phyloP scores from a whole-genome alignment of 2,329 filamentous ascomycete species.

The Ciborinia camelliae region DNA sequence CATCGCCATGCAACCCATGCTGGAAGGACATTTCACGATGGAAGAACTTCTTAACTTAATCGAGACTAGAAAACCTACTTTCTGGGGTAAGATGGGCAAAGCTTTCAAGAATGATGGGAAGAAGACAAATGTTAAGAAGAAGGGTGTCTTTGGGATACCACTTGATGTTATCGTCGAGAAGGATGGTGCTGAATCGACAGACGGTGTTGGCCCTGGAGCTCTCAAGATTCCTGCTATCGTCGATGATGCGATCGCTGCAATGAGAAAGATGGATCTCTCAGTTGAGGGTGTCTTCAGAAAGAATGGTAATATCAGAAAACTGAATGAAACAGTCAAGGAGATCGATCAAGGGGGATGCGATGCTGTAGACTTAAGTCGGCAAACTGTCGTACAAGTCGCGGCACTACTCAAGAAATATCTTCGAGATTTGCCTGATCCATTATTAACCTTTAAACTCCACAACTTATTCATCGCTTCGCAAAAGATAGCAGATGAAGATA shows the following conservation, averaged over 20 bases:
- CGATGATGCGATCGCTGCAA: slow-evolving; percentile 90
- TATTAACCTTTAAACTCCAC: slow-evolving; percentile 94
- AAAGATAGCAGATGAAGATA: slow-evolving; percentile 78
- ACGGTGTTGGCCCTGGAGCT: slow-evolving; percentile 88
- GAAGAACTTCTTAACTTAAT: slow-evolving; percentile 91
- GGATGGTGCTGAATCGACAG: slow-evolving; percentile 95
- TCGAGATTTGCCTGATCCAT: slow-evolving; percentile 86
- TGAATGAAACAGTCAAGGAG: slow-evolving; percentile 79
- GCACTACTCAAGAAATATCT: slow-evolving; percentile 94
- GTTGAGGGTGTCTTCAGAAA: slow-evolving; percentile 98
- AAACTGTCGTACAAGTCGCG: slow-evolving; percentile 90
- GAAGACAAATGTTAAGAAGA: slow-evolving; percentile 76
- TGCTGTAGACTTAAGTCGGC: slow-evolving; percentile 78
- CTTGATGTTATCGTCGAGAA: slow-evolving; percentile 86
- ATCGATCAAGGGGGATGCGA: slow-evolving; percentile 86
- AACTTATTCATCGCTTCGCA: slow-evolving; percentile 85
- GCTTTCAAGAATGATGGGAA: slow-evolving; percentile 82
- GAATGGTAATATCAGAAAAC: slow-evolving; percentile 95
- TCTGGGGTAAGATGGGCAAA: slow-evolving; percentile 98
- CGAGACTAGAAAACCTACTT: slow-evolving; percentile 87
- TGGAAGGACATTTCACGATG: slow-evolving; percentile 87
- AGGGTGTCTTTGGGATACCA: slow-evolving; percentile 87
- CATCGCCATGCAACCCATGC: slow-evolving; percentile 86
- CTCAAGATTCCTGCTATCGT: slow-evolving; percentile 89
- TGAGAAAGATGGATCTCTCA: slow-evolving; percentile 98